Conservation (phyloP, 345 rosid species). For the Toxicodendron radicans region DNA sequence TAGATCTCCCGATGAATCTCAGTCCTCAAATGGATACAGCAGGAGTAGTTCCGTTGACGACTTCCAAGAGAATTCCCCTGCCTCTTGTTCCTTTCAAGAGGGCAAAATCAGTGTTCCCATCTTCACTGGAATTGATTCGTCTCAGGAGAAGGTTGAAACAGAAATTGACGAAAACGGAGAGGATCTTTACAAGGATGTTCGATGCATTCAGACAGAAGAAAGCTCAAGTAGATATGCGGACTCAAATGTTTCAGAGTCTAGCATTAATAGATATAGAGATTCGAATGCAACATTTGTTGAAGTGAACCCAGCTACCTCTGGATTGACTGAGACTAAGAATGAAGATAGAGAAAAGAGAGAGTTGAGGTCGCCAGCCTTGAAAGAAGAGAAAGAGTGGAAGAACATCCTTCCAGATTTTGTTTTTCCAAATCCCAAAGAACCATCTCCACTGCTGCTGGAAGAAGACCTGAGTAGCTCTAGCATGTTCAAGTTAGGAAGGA, state of each 20-base stretch:
- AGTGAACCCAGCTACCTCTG: constrained; percentile 17
- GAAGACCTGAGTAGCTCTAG: constrained; percentile 35
- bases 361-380: constrained; percentile 23
- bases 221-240: constrained; percentile 28
- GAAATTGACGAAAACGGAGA: constrained; percentile 41
- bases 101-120: constrained; percentile 31
- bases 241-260: constrained; percentile 32
- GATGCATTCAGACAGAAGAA: constrained; percentile 54
- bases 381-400: constrained; percentile 29
- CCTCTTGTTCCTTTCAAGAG: constrained; percentile 33
- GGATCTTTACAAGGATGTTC: constrained; percentile 54
- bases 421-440: constrained; percentile 41
- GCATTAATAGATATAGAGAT: constrained; percentile 25
- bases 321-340: constrained; percentile 28
- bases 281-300: constrained; percentile 24
- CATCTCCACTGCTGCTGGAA: constrained; percentile 33
- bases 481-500: constrained; percentile 51
- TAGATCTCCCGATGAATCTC: constrained; percentile 47
- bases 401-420: constrained; percentile 26
- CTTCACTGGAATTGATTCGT: constrained; percentile 25
- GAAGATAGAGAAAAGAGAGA: constrained; percentile 33
- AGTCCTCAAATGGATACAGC: constrained; percentile 54
- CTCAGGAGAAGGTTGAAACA: constrained; percentile 39
- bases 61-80: constrained; percentile 42
- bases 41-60: constrained; percentile 53